Evolutionary conservation across 2,329 filamentous ascomycete species (phyloP).

Genomic region (Hypoxylon sp.): DNA sequence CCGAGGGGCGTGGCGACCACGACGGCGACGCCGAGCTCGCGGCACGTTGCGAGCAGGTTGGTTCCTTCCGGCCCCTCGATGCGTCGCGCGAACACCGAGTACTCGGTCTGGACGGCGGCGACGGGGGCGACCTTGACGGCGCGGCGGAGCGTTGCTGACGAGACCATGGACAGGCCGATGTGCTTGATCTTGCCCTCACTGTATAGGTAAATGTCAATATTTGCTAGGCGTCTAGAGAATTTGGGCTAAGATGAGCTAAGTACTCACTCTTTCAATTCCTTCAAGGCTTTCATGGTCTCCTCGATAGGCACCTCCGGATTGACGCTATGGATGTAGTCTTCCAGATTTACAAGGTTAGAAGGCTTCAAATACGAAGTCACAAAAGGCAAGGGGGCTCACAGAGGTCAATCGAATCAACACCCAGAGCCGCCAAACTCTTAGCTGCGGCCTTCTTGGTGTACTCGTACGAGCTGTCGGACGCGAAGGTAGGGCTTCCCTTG

Average conservation of each 20-base stretch:
- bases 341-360: not conserved
- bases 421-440: slow-evolving; percentile 56
- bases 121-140: slow-evolving; percentile 63
- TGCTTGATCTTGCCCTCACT: slow-evolving; percentile 66
- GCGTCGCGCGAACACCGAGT: slow-evolving; percentile 60
- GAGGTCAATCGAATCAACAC: slow-evolving; percentile 60
- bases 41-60: slow-evolving; percentile 58
- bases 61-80: slow-evolving; percentile 58
- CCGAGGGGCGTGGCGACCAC: slow-evolving; percentile 59
- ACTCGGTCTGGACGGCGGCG: slow-evolving; percentile 66
- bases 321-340: slow-evolving; percentile 57
- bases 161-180: slow-evolving; percentile 64
- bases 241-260: not conserved
- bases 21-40: slow-evolving; percentile 60
- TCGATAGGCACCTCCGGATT: slow-evolving; percentile 60
- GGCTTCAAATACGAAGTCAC: not conserved
- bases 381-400: slow-evolving; percentile 41
- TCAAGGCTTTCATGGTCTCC: slow-evolving; percentile 59
- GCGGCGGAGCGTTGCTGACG: slow-evolving; percentile 61
- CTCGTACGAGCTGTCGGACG: slow-evolving; percentile 54
- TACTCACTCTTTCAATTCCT: slow-evolving; percentile 55
- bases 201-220: not conserved
- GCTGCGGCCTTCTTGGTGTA: slow-evolving; percentile 58
- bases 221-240: not conserved
- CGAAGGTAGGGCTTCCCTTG: slow-evolving; percentile 39